Evolutionary conservation across 331 rosid species (phyloP).

Genomic region (Prunus yedoensis): DNA sequence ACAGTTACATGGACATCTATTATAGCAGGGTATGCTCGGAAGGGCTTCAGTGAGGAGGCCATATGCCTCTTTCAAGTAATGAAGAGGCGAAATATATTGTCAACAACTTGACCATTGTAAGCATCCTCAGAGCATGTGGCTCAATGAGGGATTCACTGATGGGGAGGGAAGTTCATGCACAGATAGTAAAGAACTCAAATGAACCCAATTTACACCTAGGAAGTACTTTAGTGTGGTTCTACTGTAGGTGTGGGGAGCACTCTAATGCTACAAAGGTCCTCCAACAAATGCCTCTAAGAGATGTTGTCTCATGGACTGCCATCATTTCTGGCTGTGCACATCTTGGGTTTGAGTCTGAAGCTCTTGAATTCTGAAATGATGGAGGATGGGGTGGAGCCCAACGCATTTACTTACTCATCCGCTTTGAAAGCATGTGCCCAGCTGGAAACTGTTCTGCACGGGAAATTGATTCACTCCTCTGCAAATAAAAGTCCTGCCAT

Average conservation of each 20-base stretch:
- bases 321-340: constrained; percentile 91
- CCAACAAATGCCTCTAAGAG: constrained; percentile 67
- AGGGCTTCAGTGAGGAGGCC: constrained; percentile 77
- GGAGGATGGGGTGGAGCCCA: no score
- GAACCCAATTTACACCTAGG: constrained; percentile 53
- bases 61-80: constrained; percentile 55
- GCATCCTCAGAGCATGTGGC: constrained; percentile 84
- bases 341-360: no score
- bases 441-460: no score
- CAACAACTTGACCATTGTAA: constrained; percentile 63
- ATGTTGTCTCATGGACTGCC: constrained; percentile 94
- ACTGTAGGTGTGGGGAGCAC: constrained; percentile 70
- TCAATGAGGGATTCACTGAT: constrained; percentile 40
- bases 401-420: no score
- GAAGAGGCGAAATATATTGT: constrained; percentile 55
- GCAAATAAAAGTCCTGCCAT: no score
- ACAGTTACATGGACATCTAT: constrained; percentile 94
- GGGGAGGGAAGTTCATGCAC: constrained; percentile 91
- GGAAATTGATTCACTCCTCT: no score
- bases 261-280: constrained; percentile 62
- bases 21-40: constrained; percentile 87
- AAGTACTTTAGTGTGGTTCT: constrained; percentile 87
- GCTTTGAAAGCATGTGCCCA: no score
- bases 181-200: constrained; percentile 44
- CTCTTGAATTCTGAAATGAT: no score